phyloP scores from a whole-genome alignment of 2,329 filamentous ascomycete species.

The Colletotrichum euphorbiae region DNA sequence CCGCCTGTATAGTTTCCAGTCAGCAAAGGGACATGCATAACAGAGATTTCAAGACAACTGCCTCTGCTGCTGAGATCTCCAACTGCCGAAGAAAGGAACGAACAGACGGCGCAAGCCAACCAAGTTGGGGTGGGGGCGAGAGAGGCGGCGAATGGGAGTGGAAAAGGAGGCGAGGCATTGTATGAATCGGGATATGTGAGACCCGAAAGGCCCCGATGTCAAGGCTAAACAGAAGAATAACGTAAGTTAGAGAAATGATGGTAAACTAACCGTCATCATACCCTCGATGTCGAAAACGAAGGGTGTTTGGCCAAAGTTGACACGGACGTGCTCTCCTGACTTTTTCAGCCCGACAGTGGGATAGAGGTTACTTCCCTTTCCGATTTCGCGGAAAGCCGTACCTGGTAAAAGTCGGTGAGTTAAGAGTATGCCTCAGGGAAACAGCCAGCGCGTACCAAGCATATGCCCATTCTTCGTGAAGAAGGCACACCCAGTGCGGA shows the following conservation, averaged over 20 bases:
- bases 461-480: constrained; percentile 74
- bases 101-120: no score
- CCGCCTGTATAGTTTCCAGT: constrained; percentile 46
- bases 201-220: no score
- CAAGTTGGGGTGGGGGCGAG: no score
- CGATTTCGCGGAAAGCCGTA: constrained; percentile 76
- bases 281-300: constrained; percentile 94
- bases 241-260: not conserved
- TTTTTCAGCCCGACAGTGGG: constrained; percentile 75
- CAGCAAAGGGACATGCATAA: constrained; percentile 1
- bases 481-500: constrained; percentile 72
- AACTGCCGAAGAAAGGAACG: no score
- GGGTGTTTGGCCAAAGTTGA: constrained; percentile 77
- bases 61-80: not conserved
- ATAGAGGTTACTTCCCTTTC: constrained; percentile 65
- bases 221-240: no score
- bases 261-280: constrained; percentile 75
- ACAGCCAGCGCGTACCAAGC: constrained; percentile 58
- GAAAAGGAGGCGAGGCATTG: not conserved
- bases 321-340: constrained; percentile 69
- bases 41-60: not conserved
- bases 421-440: constrained; percentile 13
- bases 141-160: not conserved
- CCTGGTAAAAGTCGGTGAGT: constrained; percentile 59
- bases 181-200: no score